Evolutionary conservation across 257 asterid genomes (phyloP), one percentile per base, ranked within the genome.

Genomic region (Thymus mandschuricus): DNA sequence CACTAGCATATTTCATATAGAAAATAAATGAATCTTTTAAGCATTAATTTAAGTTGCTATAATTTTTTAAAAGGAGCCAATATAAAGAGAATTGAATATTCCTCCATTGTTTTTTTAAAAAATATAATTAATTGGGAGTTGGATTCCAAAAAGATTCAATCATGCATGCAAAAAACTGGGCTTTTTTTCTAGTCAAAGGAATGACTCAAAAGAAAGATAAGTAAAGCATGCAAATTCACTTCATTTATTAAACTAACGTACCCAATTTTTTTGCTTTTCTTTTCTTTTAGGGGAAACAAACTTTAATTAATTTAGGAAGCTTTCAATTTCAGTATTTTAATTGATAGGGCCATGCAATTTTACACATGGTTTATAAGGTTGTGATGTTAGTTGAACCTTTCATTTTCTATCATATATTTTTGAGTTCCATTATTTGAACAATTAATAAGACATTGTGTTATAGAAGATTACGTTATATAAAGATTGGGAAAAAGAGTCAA

Each of bases 71-170:
- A 75, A 50, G 51, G 51, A 11, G 15, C 54, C 10, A 13, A 4
- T 38, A 31, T 7, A 15, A 33, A 58, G 57, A 58, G 40, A 30
- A 21, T 15, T 60, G 71, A 75, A 69, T 75, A 55, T 60, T 69
- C 67, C 57, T 44, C 48, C 38, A 48, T 10, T 28, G 41, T 21
- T 21, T 21, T 21, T 21, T 21, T 21, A 21, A 21, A 21, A 21
- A 21, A 21, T 21, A 44, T 8, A 58, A 38, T 34, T 56, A 56
- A 60, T 1, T 9, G 6, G 57, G 51, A 34, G 57, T 67, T 49
- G 65, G 65, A 60, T 60, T 68, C 79, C 71, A 31, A 63, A 61
- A 56, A 69, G 72, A 70, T 27, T 45, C 76, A 76, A 69, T 69
- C 71, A 62, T 69, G 72, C 75, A 61, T 21, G 21, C 21, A 21